Evolutionary conservation across 257 asterid genomes (phyloP), one percentile per base, ranked within the genome.

Genomic region (Salvia rosmarinus): DNA sequence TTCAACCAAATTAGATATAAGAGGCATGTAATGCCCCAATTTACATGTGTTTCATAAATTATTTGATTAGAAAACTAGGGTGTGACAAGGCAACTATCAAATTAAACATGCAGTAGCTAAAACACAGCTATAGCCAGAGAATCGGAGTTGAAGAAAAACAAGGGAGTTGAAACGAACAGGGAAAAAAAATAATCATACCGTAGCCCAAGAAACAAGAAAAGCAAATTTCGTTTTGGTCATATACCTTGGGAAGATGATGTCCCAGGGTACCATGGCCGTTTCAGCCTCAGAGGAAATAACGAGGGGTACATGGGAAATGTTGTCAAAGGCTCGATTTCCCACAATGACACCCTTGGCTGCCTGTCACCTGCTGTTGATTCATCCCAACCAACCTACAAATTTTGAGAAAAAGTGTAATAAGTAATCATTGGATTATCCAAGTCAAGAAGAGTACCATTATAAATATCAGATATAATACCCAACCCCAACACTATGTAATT

Each of bases 241-340:
- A 72, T 83, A 92, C 98, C 99, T 83, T 88, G 96, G 77, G 84
- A 91, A 66, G 97, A 89, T 47, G 97, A 85, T 21, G 87, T 94
- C 52, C 98, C 98, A 14, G 96, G 90, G 77, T 91, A 91, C 96
- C 97, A 94, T 54, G 98, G 98, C 21, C 97, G 89, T 82, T 94
- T 94, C 64, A 89, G 85, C 79, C 98, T 84, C 42, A 86, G 94
- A 56, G 98, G 96, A 81, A 93, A 90, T 19, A 90, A 64, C 1
- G 97, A 90, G 12, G 97, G 96, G 71, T 94, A 89, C 98, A 94
- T 94, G 17, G 98, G 98, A 82, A 87, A 94, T 64, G 98, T 91
- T 51, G 96, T 94, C 82, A 94, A 78, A 58, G 98, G 98, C 81
- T 94, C 98, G 42, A 94, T 94, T 80, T 94, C 98, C 98, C 98